Base-by-base conservation (phyloP, 495 filamentous ascomycete genomes). In the Penicillium pulvis region DNA sequence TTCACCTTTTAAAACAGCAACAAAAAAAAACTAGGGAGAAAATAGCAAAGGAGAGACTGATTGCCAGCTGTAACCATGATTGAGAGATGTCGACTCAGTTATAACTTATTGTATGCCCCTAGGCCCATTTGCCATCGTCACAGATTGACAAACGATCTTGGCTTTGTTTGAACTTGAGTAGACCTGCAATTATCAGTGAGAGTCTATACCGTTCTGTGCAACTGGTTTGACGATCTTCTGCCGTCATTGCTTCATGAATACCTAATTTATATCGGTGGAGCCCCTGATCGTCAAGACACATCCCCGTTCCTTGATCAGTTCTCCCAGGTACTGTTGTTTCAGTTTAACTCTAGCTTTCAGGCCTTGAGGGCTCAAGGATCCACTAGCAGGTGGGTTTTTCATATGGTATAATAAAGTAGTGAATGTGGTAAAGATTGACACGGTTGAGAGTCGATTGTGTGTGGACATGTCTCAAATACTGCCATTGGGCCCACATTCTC, bases 161-260 rank as follows among this genome's bases (percentile, higher is more conserved):
- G 50, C 59, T 48, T 36, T 39, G 60, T 62, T 58, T 62, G 60
- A 58, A 23, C 51, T 62, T 56, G 51, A 62, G 39, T 62, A 43
- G 52, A 48, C 16, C 7, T 42, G 56, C 53, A 30, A 35, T 39
- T 52, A 24, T 28, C 28, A 28, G 28, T 51, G 54, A 53, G 50
- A 51, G 58, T 62, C 60, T 28, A 58, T 62, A 46, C 60, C 45
- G 23, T 45, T 58, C 39, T 24, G 36, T 41, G 36, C 6, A 41
- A 41, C 11, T 12, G 11, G 10, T 41, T 17, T 17, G 36, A 41
- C n/a, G n/a, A 41, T 41, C 10, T 7, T 28, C 28, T 28, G 28
- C 28, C 4, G 28, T 28, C 4, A 41, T 9, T 41, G 36, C 36
- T 41, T 12, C 5, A 17, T 41, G 17, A 1, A 28, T 51, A 50